A percentile compares a stretch with the other conserved stretches of the same genome.
phyloP scores from a whole-genome alignment of 2,329 filamentous ascomycete species.

The Davidsoniella australis region DNA sequence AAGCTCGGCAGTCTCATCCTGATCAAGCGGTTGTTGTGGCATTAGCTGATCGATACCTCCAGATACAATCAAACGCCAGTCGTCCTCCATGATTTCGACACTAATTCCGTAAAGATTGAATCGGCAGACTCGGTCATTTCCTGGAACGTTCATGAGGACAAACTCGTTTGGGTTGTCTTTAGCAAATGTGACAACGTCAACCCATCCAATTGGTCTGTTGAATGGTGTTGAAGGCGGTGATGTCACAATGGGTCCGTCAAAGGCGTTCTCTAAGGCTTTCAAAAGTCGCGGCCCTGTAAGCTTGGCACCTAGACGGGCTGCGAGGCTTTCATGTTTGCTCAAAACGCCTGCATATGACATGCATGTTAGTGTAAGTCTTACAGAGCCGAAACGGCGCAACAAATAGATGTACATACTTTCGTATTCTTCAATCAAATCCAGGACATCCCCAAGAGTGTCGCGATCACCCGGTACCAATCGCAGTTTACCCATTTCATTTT shows the following conservation, averaged over 20 bases:
- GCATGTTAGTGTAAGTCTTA: too few species aligned
- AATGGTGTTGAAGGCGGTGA: constrained; percentile 35
- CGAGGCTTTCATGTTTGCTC: constrained; percentile 72
- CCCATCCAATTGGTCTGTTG: constrained; percentile 48
- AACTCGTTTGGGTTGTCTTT: constrained; percentile 67
- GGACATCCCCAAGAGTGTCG: constrained; percentile 57
- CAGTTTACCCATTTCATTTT: constrained; percentile 27
- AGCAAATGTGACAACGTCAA: constrained; percentile 73
- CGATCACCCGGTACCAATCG: constrained; percentile 34
- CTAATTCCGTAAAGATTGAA: constrained; percentile 67
- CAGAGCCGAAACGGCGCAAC: too few species aligned
- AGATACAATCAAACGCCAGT: constrained; percentile 69
- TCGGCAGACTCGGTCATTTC: constrained; percentile 57
- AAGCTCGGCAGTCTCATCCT: constrained; percentile 74
- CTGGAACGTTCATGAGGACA: constrained; percentile 48
- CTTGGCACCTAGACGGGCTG: constrained; percentile 68
- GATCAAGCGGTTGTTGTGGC: constrained; percentile 61
- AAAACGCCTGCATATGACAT: constrained; percentile 39
- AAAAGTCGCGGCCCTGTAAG: constrained; percentile 68
- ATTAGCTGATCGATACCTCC: constrained; percentile 67
- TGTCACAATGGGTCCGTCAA: constrained; percentile 57
- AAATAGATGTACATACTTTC: constrained; percentile 33
- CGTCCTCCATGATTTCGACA: constrained; percentile 75
- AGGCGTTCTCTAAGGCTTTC: constrained; percentile 71
- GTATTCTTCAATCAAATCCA: constrained; percentile 60